Evolutionary conservation across 129 eudicot species (phyloP), one percentile per base, ranked within the genome.

Genomic region (Lactuca sativa): DNA sequence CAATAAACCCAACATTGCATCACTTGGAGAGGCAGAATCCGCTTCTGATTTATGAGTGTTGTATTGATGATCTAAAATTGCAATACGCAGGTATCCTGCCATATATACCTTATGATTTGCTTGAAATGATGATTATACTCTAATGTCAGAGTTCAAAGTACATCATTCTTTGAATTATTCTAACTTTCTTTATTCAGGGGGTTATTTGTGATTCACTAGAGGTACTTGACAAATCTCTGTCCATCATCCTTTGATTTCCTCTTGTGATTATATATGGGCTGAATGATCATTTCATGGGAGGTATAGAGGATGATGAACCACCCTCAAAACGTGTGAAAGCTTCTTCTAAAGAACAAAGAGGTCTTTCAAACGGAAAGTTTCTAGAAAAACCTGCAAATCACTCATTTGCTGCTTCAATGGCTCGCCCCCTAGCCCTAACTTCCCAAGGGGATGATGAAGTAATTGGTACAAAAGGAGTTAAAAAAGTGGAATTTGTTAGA

Each of bases 241-340:
- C 31, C 56, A 25, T 25, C 14, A 31, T 31, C 16, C 14, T 30
- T 70, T 58, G 59, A 70, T n/a, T 43, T 48, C 4, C 36, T 7
- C 7, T 58, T 64, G 62, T 31, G 60, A 56, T 51, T 70, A 79
- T 83, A 77, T 80, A 91, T 91, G 98, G 98, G 95, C 91, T 92
- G 90, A 92, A 77, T 86, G 78, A 74, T 65, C 96, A 81, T 89
- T 92, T 86, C 98, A 92, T 92, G 96, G 96, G 95, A 89, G 96
- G 90, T 79, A 76, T 81, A 83, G 98, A 85, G 85, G 92, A 92
- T 75, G 85, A 82, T 73, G 88, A 83, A 85, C 96, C 98, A 92
- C 96, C 96, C 71, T 83, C 85, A 76, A 92, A 92, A 77, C 95
- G 96, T 63, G 85, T 89, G 88, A 89, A 85, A 81, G 84, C 82